Conservation (phyloP, 2,329 filamentous ascomycete species). For the Chaetothyriales sp. region DNA sequence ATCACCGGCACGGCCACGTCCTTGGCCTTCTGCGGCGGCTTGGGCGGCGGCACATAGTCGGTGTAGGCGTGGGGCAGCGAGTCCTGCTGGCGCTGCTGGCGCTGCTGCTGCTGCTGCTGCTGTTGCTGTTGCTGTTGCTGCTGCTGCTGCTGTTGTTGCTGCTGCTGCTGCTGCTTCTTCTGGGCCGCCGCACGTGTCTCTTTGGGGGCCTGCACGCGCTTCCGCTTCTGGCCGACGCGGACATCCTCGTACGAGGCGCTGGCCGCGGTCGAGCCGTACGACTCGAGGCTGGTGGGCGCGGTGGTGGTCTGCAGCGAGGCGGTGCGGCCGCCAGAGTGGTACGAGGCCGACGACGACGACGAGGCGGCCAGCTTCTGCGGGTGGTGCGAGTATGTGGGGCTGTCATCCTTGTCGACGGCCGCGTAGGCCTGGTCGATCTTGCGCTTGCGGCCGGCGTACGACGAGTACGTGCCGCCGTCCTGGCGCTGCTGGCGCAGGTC, state of each 20-base stretch:
- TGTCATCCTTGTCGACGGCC: conserved; percentile 60
- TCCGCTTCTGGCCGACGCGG: conserved; percentile 71
- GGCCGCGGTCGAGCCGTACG: conserved; percentile 39
- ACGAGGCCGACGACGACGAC: conserved; percentile 54
- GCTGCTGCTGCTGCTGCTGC: conserved; percentile 67
- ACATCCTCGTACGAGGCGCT: conserved; percentile 52
- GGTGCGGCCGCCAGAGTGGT: conserved; percentile 64
- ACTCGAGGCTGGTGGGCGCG: conserved; percentile 73
- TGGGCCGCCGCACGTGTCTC: conserved; percentile 73
- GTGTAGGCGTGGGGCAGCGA: conserved; percentile 69
- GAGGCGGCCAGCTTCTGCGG: conserved; percentile 56
- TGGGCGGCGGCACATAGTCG: conserved; percentile 76
- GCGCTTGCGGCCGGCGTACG: conserved; percentile 45
- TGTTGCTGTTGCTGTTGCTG: conserved; percentile 64
- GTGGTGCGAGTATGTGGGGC: conserved; percentile 57
- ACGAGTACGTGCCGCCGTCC: conserved; percentile 7
- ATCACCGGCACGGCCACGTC: conserved; percentile 45
- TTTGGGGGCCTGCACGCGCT: conserved; percentile 61
- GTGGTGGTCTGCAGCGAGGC: conserved; percentile 67
- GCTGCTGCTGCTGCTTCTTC: conserved; percentile 62
- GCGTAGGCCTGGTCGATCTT: conserved; percentile 58
- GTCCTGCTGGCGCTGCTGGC: conserved; percentile 56
- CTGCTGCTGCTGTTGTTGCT: conserved; percentile 56
- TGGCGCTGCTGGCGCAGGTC: conserved; percentile 6
- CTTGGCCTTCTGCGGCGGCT: conserved; percentile 65